Evolutionary conservation across 805 yeast species (phyloP).

Genomic region (Teunomyces aglyptinius): DNA sequence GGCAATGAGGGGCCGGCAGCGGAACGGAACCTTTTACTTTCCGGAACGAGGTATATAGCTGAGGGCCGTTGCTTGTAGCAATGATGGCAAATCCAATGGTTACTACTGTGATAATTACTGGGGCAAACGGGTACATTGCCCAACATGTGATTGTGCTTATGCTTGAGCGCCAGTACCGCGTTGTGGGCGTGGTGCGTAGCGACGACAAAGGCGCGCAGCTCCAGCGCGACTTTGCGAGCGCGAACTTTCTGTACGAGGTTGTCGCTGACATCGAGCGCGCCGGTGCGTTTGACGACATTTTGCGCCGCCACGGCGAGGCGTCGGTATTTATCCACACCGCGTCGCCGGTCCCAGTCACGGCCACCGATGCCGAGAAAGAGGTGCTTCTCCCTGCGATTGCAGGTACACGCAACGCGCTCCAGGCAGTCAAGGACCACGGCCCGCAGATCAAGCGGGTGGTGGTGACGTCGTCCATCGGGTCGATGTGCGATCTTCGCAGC

Average conservation of each 20-base stretch:
- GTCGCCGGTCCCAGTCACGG: constrained; percentile 51
- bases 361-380: constrained; percentile 47
- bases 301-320: constrained; percentile 49
- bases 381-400: constrained; percentile 54
- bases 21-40: neutral
- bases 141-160: constrained; percentile 45
- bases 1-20: too few species aligned
- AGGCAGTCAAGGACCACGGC: constrained; percentile 45
- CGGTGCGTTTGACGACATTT: constrained; percentile 46
- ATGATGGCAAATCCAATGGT: too few species aligned
- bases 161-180: constrained; percentile 39
- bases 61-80: too few species aligned
- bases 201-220: constrained; percentile 19
- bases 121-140: constrained; percentile 55
- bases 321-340: constrained; percentile 60
- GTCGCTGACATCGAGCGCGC: constrained; percentile 46
- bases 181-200: constrained; percentile 52
- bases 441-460: constrained; percentile 44
- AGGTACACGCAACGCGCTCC: constrained; percentile 54
- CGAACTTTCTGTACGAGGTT: constrained; percentile 36
- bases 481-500: constrained; percentile 36
- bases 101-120: constrained; percentile 38
- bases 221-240: constrained; percentile 10
- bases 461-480: constrained; percentile 53
- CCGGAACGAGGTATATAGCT: neutral